These are phyloP conservation scores for Tothia fuscella DNA, from an alignment of 2,329 filamentous ascomycete genomes.

Conservation along the genomic window DNA sequence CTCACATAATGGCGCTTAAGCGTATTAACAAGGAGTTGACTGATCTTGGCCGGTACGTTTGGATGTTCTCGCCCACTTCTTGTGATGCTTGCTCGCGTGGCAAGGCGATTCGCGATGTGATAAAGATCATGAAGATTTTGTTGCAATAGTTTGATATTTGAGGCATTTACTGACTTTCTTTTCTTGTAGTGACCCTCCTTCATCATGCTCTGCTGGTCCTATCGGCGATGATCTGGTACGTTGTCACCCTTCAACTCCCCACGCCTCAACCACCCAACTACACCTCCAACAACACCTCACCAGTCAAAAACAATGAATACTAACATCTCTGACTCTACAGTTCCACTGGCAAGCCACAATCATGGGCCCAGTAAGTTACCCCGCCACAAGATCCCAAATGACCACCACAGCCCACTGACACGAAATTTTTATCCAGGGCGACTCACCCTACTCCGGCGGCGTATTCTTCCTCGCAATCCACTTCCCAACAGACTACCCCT, in stretches of 20 bases:
- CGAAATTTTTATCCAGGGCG: slow-evolving; percentile 46
- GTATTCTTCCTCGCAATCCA: slow-evolving; percentile 99
- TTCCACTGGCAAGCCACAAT: slow-evolving; percentile 99
- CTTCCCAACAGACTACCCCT: slow-evolving; percentile 99
- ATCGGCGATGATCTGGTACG: slow-evolving; percentile 96
- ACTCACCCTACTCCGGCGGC: slow-evolving; percentile 94
- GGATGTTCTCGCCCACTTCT: slow-evolving; percentile 9
- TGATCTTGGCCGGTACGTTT: slow-evolving; percentile 68
- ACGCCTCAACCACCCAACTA: not conserved
- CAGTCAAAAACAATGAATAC: not conserved
- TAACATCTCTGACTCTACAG: slow-evolving; percentile 36
- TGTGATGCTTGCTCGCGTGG: slow-evolving; percentile 26
- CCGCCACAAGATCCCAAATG: not conserved
- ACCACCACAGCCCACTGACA: slow-evolving; percentile 18
- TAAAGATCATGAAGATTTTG: not conserved
- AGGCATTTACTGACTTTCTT: slow-evolving; percentile 26
- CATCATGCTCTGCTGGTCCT: slow-evolving; percentile 94
- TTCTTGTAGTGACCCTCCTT: slow-evolving; percentile 74
- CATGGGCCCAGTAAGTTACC: slow-evolving; percentile 84
- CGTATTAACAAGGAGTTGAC: slow-evolving; percentile 90
- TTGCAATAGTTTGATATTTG: too few relatives aligned
- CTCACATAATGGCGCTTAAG: slow-evolving; percentile 65
- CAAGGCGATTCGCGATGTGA: slow-evolving; percentile 14
- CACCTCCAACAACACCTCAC: not conserved
- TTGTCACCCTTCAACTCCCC: slow-evolving; percentile 20